Evolutionary conservation across 805 yeast genomes (phyloP).

Genomic region (Saturnispora quitensis): DNA sequence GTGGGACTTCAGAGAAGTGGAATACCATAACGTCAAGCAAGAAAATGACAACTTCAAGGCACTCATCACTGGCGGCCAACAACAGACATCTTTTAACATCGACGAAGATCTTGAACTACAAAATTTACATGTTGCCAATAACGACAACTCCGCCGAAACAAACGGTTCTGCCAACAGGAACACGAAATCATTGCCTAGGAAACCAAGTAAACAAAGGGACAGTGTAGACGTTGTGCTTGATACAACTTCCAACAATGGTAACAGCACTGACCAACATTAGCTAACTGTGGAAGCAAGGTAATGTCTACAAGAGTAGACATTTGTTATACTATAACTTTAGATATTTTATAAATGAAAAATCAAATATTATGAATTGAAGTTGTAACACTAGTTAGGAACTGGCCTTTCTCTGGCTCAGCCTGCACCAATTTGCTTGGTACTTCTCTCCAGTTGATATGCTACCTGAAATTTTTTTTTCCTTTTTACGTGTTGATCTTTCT

Average conservation of each 20-base stretch:
- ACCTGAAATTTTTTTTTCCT: not conserved
- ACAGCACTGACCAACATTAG: not conserved
- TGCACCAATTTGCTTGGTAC: not conserved
- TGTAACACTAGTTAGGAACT: too few relatives aligned
- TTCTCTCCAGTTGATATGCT: not conserved
- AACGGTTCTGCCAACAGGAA: not conserved
- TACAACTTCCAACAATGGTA: not conserved
- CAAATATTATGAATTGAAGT: not conserved
- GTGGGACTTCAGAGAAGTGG: conserved; percentile 14
- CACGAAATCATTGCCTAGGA: not conserved
- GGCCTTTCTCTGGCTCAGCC: not conserved
- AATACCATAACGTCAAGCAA: conserved; percentile 10
- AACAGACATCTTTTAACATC: not conserved
- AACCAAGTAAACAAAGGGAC: conserved; percentile 4
- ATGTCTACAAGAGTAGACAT: not conserved
- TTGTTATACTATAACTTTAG: not conserved
- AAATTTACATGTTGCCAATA: conserved; percentile 2
- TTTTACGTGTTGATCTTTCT: not conserved
- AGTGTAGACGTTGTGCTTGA: conserved; percentile 7
- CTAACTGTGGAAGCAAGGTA: not conserved
- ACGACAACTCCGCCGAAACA: not conserved
- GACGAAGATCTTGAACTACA: conserved; percentile 11
- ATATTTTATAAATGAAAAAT: too few relatives aligned
- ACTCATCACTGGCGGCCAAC: not conserved
- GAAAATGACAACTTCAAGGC: conserved; percentile 18